Evolutionary conservation across 768 basidiomycete genomes (phyloP), one percentile per base, ranked within the genome.

Genomic region (Leucocoprinus sp.): DNA sequence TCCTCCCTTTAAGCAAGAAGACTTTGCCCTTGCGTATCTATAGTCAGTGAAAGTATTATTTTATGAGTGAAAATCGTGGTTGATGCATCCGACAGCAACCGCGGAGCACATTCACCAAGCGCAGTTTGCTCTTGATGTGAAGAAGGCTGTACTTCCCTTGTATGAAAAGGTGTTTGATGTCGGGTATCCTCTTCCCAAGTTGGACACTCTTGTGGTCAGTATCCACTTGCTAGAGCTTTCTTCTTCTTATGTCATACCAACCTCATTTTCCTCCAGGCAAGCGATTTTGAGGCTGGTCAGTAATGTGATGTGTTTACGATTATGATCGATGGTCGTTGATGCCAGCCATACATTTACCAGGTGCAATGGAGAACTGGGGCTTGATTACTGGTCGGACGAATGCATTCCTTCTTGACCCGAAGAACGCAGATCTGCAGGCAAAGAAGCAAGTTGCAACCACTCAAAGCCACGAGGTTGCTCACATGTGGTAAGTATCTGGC

Each of bases 301-400:
- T 49, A 21, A 14, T 24, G 6, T n/a, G 9, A 27, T 27, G 14
- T 31, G 4, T n/a, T 31, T 8, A 14, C n/a, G 6, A 31, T 31
- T 31, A 14, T 5, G n/a, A n/a, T n/a, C n/a, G n/a, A 31, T 14
- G 11, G 26, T 31, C n/a, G 11, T 14, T n/a, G 6, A 31, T 14
- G 4, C 14, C 31, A 8, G 31, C 37, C 24, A 45, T 45, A 47
- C 24, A 36, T 34, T 45, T 24, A 42, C n/a, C 54, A 69, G 77
- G 82, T 48, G 84, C 85, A 4, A 93, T 93, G 93, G 93, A 96
- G 64, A 93, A 92, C 61, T 92, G 87, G 87, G 90, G 88, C 21
- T 67, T 95, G 46, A 96, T 96, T 58, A 93, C 85, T 11, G 93
- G 93, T 15, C 70, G 93, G 35, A 93, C 91, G 0, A 78, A 70